Evolutionary conservation across 169 alveolate species (phyloP), one percentile per base, ranked within the genome.

Genomic region (Pseudocohnilembus persalinus): DNA sequence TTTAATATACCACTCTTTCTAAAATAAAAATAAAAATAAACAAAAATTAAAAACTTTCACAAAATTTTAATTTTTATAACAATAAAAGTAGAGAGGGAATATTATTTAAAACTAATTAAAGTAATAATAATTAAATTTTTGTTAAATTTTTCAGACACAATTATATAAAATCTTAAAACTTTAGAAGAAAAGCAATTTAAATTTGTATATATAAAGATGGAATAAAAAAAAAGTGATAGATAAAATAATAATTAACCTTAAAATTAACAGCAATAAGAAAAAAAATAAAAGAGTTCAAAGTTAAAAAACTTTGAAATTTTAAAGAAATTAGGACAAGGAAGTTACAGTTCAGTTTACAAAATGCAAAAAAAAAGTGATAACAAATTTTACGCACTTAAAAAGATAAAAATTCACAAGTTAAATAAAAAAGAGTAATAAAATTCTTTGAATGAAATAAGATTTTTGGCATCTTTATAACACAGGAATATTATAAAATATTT

Each of bases 361-460:
- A 88, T 83, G 73, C 82, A 64, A 83, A 77, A 86, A 29, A 83
- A 82, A 63, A 63, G 49, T 31, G 92, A 88, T 64, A 63, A 74
- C 82, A 27, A 63, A 34, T 83, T 81, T 27, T 91, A 91, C 79
- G 94, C 94, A 32, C 76, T 91, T 31, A 91, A 91, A 85, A 84
- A 89, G 30, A 92, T 91, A 27, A 82, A 88, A 72, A 74, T 91
- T 84, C 35, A 81, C 31, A 84, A 91, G 78, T 78, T 88, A 74
- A 81, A 83, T 29, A 88, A 81, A 77, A 88, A 89, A 79, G 94
- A 88, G 76, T 88, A 91, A 78, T 91, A 88, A n/a, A 86, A 90
- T 64, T 89, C 94, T 27, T 49, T 91, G 29, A 91, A 91, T 79
- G 95, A 91, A 81, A 90, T 91, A 11, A 76, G 95, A 76, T 88